Evolutionary conservation across 768 basidiomycete genomes (phyloP).

Genomic region (Mycena pura): DNA sequence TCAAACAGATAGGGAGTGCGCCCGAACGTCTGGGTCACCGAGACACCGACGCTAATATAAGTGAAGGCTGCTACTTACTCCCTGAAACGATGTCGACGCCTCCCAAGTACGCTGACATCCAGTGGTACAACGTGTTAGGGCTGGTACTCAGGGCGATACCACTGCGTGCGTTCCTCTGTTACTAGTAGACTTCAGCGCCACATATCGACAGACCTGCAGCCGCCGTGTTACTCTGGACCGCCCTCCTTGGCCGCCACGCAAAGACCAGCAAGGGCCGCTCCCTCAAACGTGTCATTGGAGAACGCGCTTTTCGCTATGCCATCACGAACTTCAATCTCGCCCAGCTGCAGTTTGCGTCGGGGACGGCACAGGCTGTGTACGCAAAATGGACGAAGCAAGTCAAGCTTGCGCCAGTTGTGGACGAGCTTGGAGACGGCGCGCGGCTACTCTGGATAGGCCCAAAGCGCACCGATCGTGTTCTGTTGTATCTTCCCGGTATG

Average conservation of each 20-base stretch:
- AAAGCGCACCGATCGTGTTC: conserved; percentile 35
- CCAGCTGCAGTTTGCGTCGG: conserved; percentile 19
- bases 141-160: no score
- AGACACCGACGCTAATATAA: no score
- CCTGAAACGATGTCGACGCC: no score
- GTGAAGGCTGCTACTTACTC: no score
- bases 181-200: no score
- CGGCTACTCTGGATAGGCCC: conserved; percentile 41
- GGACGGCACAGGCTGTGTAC: conserved; percentile 31
- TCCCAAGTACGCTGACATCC: no score
- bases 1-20: no score
- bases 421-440: conserved; percentile 35
- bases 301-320: conserved; percentile 2
- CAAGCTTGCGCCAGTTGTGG: conserved; percentile 26
- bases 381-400: conserved; percentile 24
- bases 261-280: not conserved
- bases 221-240: conserved; percentile 1
- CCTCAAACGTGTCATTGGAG: conserved; percentile 10
- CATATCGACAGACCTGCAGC: no score
- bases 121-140: no score
- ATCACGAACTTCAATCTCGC: not conserved
- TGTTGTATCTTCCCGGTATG: conserved; percentile 44
- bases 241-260: not conserved
- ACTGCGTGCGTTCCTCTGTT: no score
- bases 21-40: no score